Base-by-base conservation (phyloP, 441 rosid genomes). In the Jatropha multifida region DNA sequence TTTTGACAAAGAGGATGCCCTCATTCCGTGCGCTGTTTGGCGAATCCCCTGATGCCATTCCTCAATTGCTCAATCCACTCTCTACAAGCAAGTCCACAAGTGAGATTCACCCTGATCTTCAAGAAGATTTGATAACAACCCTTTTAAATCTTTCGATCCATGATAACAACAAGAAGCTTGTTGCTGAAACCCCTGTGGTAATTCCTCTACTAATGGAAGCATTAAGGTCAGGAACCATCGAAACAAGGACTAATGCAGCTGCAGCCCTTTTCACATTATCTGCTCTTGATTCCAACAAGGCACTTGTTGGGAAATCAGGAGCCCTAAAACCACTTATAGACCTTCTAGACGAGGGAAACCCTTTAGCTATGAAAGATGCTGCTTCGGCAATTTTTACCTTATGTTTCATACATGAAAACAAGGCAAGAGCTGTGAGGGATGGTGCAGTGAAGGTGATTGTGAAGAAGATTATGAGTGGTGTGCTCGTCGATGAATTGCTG, bases 71-170 rank as follows among this genome's bases (percentile, higher is more conserved):
- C 6, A 74, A 72, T 74, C 97, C 95, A 2, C 85, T 93, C 37
- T 74, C 88, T 0, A 78, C 70, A 58, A 67, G 79, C 70, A 79
- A 85, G 69, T 81, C 88, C 60, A 74, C 46, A 13, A 77, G 68
- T 70, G 83, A 71, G 37, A 74, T 82, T 10, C 86, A 87, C 69
- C 89, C 85, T 72, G 86, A 87, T 74, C 89, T 95, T 69, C 97
- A 93, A 74, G 99, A 95, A 83, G 97, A 95, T 74, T 85, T 95
- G 80, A 86, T 95, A 77, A 95, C 99, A 5, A 90, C 97, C 1
- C 80, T 95, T 18, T 72, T 93, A 78, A 95, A 95, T 77, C 89
- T 95, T 48, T 90, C 98, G 0, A 95, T 95, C 81, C 97, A 92
- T 40, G 99, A 95, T 81, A 89, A 74, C 81, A 95, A 93, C 85